Evolutionary conservation across 106 monocot genomes (phyloP), one percentile per base, ranked within the genome.

Genomic region (Agapanthus africanus): DNA sequence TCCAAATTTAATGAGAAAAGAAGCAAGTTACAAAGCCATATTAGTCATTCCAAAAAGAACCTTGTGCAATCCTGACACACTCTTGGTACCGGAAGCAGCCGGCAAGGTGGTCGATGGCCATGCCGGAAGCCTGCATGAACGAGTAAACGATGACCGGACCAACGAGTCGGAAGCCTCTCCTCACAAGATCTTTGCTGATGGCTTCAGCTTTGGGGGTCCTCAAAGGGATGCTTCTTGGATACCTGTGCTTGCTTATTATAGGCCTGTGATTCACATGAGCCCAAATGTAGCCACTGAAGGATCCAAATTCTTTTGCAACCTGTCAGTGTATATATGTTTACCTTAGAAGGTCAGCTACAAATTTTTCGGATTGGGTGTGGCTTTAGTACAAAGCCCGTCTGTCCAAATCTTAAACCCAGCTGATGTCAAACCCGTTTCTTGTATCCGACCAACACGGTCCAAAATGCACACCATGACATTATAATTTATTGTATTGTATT

Each of bases 71-170:
- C 16, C 61, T 74, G 4, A 83, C 71, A 16, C 87, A 91, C n/a
- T 88, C 83, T 0, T 21, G 33, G 38, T 83, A 88, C 37, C 92
- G 65, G 41, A 81, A 93, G 69, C 94, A 95, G 73, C 68, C 63
- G 36, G 83, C 37, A 22, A 95, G 79, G 64, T 91, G 94, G n/a
- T 95, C 88, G n/a, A 85, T 80, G 31, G 67, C 83, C 75, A 95
- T 80, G 2, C 94, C 91, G 2, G 88, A 39, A 1, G 83, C 87
- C 39, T 95, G 94, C 94, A 95, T 95, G 85, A 95, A 95, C 21
- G 94, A 91, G 54, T 95, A 84, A 10, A 95, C 73, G 34, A 95
- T 91, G 3, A 85, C 85, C 1, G 94, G 88, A 1, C 91, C 91
- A 0, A 83, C 94, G 22, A 91, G 51, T 8, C 90, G 78, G 70